Percentiles rank a stretch among this genome's conserved stretches.
Conservation (phyloP, 495 filamentous ascomycete species). For the Xylaria nigripes region DNA sequence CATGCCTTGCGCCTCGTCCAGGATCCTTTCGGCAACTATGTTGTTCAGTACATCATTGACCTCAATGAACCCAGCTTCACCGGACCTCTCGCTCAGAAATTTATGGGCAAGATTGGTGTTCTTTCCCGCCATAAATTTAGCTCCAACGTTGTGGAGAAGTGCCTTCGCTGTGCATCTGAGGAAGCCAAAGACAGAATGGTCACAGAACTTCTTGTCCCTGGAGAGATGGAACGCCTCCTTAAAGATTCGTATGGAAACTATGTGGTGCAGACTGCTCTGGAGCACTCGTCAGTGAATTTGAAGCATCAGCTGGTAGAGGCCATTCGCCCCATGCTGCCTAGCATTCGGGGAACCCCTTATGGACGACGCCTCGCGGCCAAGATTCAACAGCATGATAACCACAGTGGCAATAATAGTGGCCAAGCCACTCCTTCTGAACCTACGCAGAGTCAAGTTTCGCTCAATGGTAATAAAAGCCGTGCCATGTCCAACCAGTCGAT, state of each 20-base stretch:
- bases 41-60: slow-evolving; percentile 96
- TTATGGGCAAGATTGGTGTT: slow-evolving; percentile 60
- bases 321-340: slow-evolving; percentile 73
- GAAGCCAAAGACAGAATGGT: slow-evolving; percentile 70
- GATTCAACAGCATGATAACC: slow-evolving; percentile 48
- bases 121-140: slow-evolving; percentile 98
- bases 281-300: slow-evolving; percentile 64
- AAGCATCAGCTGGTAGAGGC: slow-evolving; percentile 68
- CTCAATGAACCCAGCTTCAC: slow-evolving; percentile 76
- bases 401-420: slow-evolving; percentile 20
- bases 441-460: slow-evolving; percentile 33
- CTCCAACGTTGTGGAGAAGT: slow-evolving; percentile 98
- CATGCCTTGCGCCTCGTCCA: slow-evolving; percentile 79
- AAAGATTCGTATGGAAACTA: slow-evolving; percentile 94
- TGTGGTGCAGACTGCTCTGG: slow-evolving; percentile 91
- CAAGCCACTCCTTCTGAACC: slow-evolving; percentile 31
- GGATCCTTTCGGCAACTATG: slow-evolving; percentile 97
- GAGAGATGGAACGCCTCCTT: slow-evolving; percentile 76
- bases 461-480: slow-evolving; percentile 28
- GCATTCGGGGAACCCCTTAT: slow-evolving; percentile 80
- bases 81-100: slow-evolving; percentile 69
- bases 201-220: slow-evolving; percentile 64
- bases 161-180: slow-evolving; percentile 68
- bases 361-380: slow-evolving; percentile 88
- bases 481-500: slow-evolving; percentile 26